Percentiles rank a stretch among this genome's conserved stretches.
Evolutionary conservation across 2,329 filamentous ascomycete species (phyloP).

Genomic region (Penicillium sp.): DNA sequence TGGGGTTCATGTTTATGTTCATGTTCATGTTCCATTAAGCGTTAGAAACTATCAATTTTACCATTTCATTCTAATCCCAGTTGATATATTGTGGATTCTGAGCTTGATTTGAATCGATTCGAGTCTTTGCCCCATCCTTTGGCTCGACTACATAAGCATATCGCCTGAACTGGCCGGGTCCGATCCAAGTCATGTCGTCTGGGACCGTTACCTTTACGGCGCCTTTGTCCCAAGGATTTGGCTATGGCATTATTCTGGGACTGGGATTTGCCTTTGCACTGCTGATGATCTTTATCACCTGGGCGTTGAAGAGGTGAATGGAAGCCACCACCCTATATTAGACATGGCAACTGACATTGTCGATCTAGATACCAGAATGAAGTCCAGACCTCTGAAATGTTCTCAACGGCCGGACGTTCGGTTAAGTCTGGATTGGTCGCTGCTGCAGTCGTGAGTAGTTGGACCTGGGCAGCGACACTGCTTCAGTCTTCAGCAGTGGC

Average conservation of each 20-base stretch:
- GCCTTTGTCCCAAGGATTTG: slow-evolving; percentile 57
- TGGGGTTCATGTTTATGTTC: no score
- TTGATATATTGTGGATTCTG: neutral
- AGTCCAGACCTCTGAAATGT: slow-evolving; percentile 87
- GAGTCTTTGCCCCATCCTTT: neutral
- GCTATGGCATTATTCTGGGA: slow-evolving; percentile 76
- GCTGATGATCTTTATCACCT: slow-evolving; percentile 72
- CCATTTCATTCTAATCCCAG: neutral
- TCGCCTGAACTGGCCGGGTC: neutral
- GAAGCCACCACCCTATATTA: neutral
- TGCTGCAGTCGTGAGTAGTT: slow-evolving; percentile 85
- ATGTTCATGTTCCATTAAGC: neutral
- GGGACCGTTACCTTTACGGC: slow-evolving; percentile 30
- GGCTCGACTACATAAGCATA: neutral
- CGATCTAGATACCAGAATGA: slow-evolving; percentile 61
- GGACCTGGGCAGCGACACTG: slow-evolving; percentile 88
- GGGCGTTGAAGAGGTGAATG: slow-evolving; percentile 60
- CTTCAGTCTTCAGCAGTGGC: slow-evolving; percentile 78
- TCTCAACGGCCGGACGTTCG: slow-evolving; percentile 81
- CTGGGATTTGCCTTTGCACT: slow-evolving; percentile 72
- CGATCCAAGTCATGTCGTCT: slow-evolving; percentile 18
- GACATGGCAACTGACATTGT: neutral
- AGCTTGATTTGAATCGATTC: neutral
- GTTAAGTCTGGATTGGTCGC: slow-evolving; percentile 87
- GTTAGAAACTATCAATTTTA: neutral